Percentiles rank a stretch among this genome's conserved stretches.
phyloP scores from a whole-genome alignment of 2,329 filamentous ascomycete species.

The Lasiodiplodia citricola region DNA sequence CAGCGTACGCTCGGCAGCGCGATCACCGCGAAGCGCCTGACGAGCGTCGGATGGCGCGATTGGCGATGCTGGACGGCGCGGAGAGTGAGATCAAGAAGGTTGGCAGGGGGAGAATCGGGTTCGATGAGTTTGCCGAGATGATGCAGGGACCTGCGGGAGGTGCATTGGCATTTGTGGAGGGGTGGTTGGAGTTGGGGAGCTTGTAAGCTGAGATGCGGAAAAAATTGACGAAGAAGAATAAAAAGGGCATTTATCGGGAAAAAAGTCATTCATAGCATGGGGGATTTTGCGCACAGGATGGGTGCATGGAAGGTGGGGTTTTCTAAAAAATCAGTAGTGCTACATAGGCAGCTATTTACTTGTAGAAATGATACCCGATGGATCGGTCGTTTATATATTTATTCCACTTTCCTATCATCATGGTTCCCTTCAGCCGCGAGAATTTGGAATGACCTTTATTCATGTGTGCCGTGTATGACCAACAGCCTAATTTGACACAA shows the following conservation, averaged over 20 bases:
- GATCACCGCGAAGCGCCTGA: slow-evolving; percentile 4
- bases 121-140: slow-evolving; percentile 73
- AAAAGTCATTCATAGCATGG: not conserved
- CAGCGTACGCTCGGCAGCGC: not conserved
- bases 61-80: slow-evolving; percentile 63
- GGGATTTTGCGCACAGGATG: not conserved
- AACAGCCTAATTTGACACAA: no score
- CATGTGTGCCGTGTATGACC: not conserved
- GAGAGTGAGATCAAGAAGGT: slow-evolving; percentile 75
- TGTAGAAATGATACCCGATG: slow-evolving; percentile 24
- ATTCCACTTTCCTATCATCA: not conserved
- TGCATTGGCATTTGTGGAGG: slow-evolving; percentile 20
- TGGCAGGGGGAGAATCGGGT: slow-evolving; percentile 79
- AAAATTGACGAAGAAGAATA: not conserved
- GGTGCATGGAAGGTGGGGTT: not conserved
- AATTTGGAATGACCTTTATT: not conserved
- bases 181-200: slow-evolving; percentile 25
- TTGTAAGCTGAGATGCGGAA: not conserved
- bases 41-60: slow-evolving; percentile 34
- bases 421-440: not conserved
- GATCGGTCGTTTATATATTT: slow-evolving; percentile 3
- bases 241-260: not conserved
- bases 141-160: slow-evolving; percentile 7
- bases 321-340: not conserved
- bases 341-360: slow-evolving; percentile 1